Evolutionary conservation across 2,329 filamentous ascomycete genomes (phyloP).

Genomic region (Cercospora sojina): DNA sequence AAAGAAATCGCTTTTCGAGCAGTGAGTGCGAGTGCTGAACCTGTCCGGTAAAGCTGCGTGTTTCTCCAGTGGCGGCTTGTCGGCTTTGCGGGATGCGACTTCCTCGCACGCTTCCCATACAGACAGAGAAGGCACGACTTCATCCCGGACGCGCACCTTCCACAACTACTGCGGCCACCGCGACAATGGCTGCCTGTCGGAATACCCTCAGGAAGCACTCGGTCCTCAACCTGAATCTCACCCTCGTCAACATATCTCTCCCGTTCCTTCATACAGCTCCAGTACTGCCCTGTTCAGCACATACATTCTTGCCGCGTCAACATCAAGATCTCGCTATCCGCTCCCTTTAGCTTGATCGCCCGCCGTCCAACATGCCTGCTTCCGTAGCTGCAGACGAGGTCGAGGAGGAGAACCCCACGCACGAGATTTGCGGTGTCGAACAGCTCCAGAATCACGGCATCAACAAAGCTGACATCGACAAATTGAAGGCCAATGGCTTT

Average conservation of each 20-base stretch:
- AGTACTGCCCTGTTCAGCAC: neutral
- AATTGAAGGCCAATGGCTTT: conserved; percentile 62
- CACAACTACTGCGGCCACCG: neutral
- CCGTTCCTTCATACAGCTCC: neutral
- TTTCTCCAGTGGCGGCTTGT: neutral
- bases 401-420: conserved; percentile 43
- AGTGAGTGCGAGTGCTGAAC: neutral
- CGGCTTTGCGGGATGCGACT: neutral
- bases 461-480: conserved; percentile 63
- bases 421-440: conserved; percentile 65
- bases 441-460: conserved; percentile 66
- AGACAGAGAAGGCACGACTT: neutral
- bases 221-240: neutral
- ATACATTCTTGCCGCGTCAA: neutral
- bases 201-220: neutral
- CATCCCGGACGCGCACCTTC: neutral
- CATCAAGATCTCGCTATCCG: neutral
- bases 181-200: neutral
- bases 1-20: neutral
- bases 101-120: neutral
- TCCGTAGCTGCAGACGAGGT: conserved; percentile 56
- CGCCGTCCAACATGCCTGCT: conserved; percentile 46
- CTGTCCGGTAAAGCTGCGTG: neutral
- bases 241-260: conserved; percentile 5
- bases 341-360: neutral